phyloP scores from a whole-genome alignment of 202 grass and related monocot species.

The Panicum hallii region DNA sequence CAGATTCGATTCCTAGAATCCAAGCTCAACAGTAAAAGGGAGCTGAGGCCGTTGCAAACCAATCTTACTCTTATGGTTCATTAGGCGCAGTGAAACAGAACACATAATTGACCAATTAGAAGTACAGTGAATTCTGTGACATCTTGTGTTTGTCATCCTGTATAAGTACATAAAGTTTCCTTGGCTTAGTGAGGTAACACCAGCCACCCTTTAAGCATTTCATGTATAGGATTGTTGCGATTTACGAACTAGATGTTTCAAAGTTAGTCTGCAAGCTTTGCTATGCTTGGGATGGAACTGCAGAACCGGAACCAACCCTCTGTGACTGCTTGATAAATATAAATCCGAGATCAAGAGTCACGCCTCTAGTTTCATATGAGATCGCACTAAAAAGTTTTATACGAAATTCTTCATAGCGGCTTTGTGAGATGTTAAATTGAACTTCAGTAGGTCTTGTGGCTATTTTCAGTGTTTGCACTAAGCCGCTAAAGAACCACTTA shows the following conservation, averaged over 20 bases:
- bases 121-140: not conserved
- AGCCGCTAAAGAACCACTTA: not conserved
- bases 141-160: not conserved
- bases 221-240: not conserved
- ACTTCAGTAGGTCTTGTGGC: not conserved
- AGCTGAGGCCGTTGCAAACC: not conserved
- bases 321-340: not conserved
- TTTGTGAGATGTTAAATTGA: conserved; percentile 7
- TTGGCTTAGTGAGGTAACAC: conserved; percentile 9
- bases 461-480: not conserved
- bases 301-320: not conserved
- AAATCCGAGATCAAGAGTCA: not conserved
- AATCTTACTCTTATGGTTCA: not conserved
- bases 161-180: not conserved
- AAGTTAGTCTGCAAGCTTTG: not conserved
- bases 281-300: not conserved
- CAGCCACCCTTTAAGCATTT: not conserved
- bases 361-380: not conserved
- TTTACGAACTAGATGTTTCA: not conserved
- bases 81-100: not conserved
- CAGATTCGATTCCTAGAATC: not conserved
- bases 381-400: not conserved
- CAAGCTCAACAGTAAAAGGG: not conserved
- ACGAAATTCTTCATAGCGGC: not conserved
- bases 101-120: not conserved